phyloP scores from a whole-genome alignment of 306 rosid genomes.

The Trichosanthes cucumerina region DNA sequence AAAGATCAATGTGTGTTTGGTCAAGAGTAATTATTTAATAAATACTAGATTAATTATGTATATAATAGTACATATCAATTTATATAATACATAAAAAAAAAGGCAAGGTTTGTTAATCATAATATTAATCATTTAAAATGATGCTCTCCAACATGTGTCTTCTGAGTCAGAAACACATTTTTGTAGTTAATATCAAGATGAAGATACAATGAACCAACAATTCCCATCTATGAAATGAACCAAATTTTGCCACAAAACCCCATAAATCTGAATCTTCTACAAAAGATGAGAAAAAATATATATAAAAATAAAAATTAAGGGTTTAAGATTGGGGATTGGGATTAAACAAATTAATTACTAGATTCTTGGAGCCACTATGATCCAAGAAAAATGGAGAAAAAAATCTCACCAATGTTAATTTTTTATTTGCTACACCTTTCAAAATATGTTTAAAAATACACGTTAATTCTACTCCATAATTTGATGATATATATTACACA shows the following conservation, averaged over 20 bases:
- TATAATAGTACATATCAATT: background rate
- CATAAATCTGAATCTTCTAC: background rate
- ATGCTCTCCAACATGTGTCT: constrained; percentile 1
- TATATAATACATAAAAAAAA: background rate
- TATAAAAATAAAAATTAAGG: background rate
- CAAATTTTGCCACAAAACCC: constrained; percentile 7
- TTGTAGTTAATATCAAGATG: background rate
- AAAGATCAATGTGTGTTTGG: background rate
- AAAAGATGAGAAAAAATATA: background rate
- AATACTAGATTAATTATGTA: background rate
- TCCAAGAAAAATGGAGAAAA: background rate
- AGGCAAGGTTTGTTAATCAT: background rate
- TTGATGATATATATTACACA: background rate
- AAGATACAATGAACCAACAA: constrained; percentile 11
- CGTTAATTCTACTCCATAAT: too few species aligned
- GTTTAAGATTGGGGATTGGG: background rate
- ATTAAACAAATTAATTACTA: background rate
- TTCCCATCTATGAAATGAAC: background rate
- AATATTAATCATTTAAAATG: background rate
- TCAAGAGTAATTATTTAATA: background rate
- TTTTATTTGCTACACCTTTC: too few species aligned
- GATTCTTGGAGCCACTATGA: background rate
- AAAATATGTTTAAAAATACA: too few species aligned
- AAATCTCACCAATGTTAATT: background rate
- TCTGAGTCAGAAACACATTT: constrained; percentile 1